These are phyloP conservation scores for Trametes cubensis DNA, from an alignment of 768 basidiomycete species.

Conservation along the genomic window DNA sequence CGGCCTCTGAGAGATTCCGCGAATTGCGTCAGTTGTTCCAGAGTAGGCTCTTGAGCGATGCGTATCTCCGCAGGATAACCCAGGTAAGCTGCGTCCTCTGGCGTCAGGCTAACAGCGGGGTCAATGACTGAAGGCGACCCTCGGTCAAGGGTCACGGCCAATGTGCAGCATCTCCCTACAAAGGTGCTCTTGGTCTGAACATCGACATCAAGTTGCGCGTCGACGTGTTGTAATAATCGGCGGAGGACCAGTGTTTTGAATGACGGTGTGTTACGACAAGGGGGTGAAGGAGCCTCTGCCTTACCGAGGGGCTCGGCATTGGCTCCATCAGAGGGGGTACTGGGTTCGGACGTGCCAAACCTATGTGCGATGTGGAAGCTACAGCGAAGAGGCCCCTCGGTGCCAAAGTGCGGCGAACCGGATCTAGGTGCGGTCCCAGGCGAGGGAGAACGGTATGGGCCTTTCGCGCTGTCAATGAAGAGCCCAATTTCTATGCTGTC, in stretches of 20 bases:
- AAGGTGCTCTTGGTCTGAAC: conserved; percentile 47
- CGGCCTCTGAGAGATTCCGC: conserved; percentile 82
- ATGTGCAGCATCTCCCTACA: conserved; percentile 62
- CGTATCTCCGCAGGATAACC: conserved; percentile 49
- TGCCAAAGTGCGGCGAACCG: conserved; percentile 26
- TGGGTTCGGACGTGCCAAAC: conserved; percentile 31
- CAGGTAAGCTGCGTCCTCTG: conserved; percentile 52
- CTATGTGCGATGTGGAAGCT: conserved; percentile 60
- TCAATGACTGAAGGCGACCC: conserved; percentile 51
- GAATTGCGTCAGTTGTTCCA: conserved; percentile 79
- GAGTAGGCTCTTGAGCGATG: conserved; percentile 69
- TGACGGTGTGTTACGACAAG: conserved; percentile 40
- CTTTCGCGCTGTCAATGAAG: conserved; percentile 45
- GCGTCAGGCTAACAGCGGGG: conserved; percentile 42
- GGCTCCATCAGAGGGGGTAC: neutral
- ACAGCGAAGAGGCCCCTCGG: conserved; percentile 51
- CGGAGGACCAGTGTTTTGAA: conserved; percentile 59
- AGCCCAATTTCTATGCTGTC: conserved; percentile 90
- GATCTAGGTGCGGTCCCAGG: conserved; percentile 12
- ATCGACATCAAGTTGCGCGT: conserved; percentile 45
- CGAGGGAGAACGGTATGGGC: conserved; percentile 7
- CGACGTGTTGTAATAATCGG: conserved; percentile 61
- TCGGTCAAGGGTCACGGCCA: conserved; percentile 65
- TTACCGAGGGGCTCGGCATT: neutral
- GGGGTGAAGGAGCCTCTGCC: conserved; percentile 9